phyloP scores from a whole-genome alignment of 2,329 filamentous ascomycete species.

The Aureobasidium namibiae region DNA sequence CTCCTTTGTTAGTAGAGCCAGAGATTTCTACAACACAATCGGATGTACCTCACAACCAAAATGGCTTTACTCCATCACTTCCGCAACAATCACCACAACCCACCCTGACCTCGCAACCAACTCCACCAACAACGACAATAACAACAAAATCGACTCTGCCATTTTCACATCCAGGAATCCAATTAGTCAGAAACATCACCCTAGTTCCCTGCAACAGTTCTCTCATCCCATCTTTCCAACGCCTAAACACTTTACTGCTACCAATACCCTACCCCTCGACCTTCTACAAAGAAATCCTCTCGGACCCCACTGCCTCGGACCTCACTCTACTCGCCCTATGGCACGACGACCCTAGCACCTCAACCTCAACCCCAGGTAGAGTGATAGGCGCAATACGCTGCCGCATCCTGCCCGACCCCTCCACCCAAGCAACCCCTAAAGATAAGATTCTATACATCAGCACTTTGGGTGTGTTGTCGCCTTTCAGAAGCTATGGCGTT shows the following conservation, averaged over 20 bases:
- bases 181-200: constrained; percentile 42
- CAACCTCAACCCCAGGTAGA: constrained; percentile 22
- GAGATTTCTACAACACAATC: not conserved
- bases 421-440: not conserved
- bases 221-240: constrained; percentile 48
- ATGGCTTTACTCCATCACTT: not conserved
- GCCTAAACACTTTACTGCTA: constrained; percentile 50
- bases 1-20: not conserved
- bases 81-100: not conserved
- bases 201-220: constrained; percentile 44
- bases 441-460: constrained; percentile 49
- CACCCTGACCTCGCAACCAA: not conserved
- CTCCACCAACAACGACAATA: not conserved
- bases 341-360: constrained; percentile 34
- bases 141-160: not conserved
- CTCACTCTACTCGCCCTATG: constrained; percentile 54
- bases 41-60: not conserved
- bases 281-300: constrained; percentile 54
- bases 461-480: constrained; percentile 51
- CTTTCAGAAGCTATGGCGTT: constrained; percentile 50
- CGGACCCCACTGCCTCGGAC: constrained; percentile 43
- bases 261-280: constrained; percentile 53
- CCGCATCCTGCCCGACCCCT: constrained; percentile 29
- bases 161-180: not conserved
- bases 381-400: constrained; percentile 42